A percentile compares a stretch with the other conserved stretches of the same genome.
phyloP scores from a whole-genome alignment of 164 flowering plant genomes.

The Nymphaea thermarum region DNA sequence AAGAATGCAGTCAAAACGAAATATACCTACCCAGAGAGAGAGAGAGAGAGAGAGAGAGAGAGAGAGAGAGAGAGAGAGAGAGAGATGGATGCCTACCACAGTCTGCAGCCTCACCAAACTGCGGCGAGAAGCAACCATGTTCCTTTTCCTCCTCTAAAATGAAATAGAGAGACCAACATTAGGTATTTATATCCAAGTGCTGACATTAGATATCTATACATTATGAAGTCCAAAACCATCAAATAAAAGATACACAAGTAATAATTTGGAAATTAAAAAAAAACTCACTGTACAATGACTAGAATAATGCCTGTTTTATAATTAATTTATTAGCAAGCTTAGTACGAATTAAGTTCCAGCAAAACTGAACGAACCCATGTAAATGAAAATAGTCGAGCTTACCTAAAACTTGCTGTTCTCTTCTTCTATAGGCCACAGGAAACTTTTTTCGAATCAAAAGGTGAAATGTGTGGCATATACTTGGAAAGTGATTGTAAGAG shows the following conservation, averaged over 20 bases:
- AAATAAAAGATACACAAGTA: neutral
- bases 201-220: neutral
- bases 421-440: constrained; percentile 49
- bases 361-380: no score
- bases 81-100: constrained; percentile 5
- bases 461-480: constrained; percentile 57
- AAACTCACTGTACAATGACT: no score
- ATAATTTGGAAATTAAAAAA: no score
- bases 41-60: neutral
- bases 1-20: neutral
- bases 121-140: constrained; percentile 39
- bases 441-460: constrained; percentile 54
- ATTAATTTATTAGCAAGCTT: neutral
- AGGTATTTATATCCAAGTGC: no score
- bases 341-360: no score
- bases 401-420: constrained; percentile 52
- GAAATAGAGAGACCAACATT: neutral
- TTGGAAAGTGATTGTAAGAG: constrained; percentile 63
- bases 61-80: neutral
- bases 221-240: neutral
- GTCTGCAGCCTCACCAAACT: constrained; percentile 20
- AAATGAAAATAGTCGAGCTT: constrained; percentile 6
- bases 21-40: neutral
- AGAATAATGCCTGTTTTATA: neutral
- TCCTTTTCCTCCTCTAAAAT: constrained; percentile 53